Evolutionary conservation across 2,329 filamentous ascomycete genomes (phyloP), one percentile per base, ranked within the genome.

Genomic region (Stagonosporopsis rhizophila): DNA sequence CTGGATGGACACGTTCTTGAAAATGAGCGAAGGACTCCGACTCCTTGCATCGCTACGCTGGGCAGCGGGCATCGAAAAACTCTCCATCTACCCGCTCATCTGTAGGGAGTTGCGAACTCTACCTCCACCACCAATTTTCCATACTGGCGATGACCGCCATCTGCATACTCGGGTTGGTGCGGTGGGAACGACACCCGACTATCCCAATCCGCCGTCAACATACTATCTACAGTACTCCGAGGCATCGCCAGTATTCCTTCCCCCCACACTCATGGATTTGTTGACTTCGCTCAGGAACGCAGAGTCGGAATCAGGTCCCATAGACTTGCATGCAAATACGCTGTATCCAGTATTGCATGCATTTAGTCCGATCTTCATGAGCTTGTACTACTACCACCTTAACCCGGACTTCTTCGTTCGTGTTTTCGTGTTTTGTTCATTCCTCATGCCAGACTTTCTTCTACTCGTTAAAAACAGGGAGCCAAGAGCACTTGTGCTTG

Each of bases 281-380:
- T 56, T 75, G 15, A 40, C 61, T 25, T 58, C 22, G 11, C 39
- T 68, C 6, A 53, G 64, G 12, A 50, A 62, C 3, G 56, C 63
- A n/a, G n/a, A 48, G 7, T 47, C 38, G 19, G 20, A 37, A 20
- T 51, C 52, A 8, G 61, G 59, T 6, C 59, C 59, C 0, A 30
- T 69, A 1, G 69, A 74, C 40, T 22, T 67, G 25, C 56, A 74
- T 27, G 49, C 58, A 12, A 53, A 63, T 7, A 58, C 60, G 2
- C 44, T 74, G 1, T 44, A 68, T n/a, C 68, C 71, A 1, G 62
- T 62, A 8, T 63, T 74, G n/a, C 67, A 73, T 27, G 69, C 66
- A 0, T 51, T 75, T 2, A 68, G 66, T 3, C 71, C 72, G 3
- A 71, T 75, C 6, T 75, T 75, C 35, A 57, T 72, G 19, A 71